Evolutionary conservation across 345 rosid genomes (phyloP).

Genomic region (Pugionium dolabratum): DNA sequence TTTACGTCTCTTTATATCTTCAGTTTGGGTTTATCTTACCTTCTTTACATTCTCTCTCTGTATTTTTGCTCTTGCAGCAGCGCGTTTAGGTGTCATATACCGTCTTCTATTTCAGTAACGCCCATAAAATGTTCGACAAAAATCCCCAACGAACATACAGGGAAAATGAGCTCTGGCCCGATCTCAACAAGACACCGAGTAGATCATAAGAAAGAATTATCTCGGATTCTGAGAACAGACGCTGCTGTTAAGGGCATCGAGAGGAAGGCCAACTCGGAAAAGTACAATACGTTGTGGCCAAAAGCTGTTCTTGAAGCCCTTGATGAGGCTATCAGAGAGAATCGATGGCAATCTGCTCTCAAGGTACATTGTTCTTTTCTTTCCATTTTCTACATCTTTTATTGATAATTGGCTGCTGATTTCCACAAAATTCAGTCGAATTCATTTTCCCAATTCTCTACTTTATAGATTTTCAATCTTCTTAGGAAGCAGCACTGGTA

Average conservation of each 20-base stretch:
- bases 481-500: conserved; percentile 84
- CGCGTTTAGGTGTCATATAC: conserved; percentile 24
- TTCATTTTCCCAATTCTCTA: conserved; percentile 3
- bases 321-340: conserved; percentile 61
- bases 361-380: conserved; percentile 44
- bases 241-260: conserved; percentile 66
- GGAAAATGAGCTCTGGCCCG: conserved; percentile 27
- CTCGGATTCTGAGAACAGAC: conserved; percentile 65
- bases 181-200: conserved; percentile 42
- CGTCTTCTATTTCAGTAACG: conserved; percentile 23
- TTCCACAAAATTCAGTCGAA: not conserved
- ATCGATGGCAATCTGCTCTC: conserved; percentile 67
- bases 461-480: conserved; percentile 63
- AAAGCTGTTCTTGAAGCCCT: conserved; percentile 86
- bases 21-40: not conserved
- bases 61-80: not conserved
- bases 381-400: not conserved
- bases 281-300: conserved; percentile 74
- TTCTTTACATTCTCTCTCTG: not conserved
- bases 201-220: conserved; percentile 57
- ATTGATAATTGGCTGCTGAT: not conserved
- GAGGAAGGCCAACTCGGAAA: conserved; percentile 68
- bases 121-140: conserved; percentile 47
- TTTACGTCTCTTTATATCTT: not conserved
- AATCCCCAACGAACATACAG: conserved; percentile 36